Conservation (phyloP, 331 rosid species). For the Quercus phellos region DNA sequence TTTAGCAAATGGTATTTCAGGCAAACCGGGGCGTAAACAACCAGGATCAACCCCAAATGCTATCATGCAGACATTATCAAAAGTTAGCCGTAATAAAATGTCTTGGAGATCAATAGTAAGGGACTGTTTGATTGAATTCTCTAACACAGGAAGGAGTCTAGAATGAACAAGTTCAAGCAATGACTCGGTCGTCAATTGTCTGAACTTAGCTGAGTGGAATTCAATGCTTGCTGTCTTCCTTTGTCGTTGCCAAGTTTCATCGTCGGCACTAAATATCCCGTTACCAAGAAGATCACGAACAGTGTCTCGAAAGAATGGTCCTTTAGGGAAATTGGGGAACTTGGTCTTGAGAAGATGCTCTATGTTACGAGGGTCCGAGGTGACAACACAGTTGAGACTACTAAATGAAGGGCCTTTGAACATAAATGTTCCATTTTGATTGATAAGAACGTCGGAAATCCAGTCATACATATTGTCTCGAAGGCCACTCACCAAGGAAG, state of each 20-base stretch:
- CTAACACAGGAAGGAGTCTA: slow-evolving; percentile 56
- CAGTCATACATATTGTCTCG: slow-evolving; percentile 59
- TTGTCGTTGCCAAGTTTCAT: slow-evolving; percentile 72
- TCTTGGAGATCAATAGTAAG: slow-evolving; percentile 67
- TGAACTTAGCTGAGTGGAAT: slow-evolving; percentile 70
- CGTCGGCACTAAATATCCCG: slow-evolving; percentile 75
- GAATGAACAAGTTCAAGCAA: slow-evolving; percentile 61
- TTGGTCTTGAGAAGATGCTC: slow-evolving; percentile 79
- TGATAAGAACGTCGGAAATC: slow-evolving; percentile 39
- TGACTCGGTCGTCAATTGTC: slow-evolving; percentile 54
- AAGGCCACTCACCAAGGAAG: slow-evolving; percentile 48
- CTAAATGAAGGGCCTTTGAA: slow-evolving; percentile 71
- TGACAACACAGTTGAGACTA: slow-evolving; percentile 60
- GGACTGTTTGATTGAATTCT: slow-evolving; percentile 25
- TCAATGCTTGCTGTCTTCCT: slow-evolving; percentile 85
- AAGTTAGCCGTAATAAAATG: slow-evolving; percentile 66
- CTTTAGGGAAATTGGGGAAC: slow-evolving; percentile 69
- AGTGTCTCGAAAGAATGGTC: slow-evolving; percentile 59
- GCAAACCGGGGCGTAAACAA: slow-evolving; percentile 47
- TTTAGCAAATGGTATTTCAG: slow-evolving; percentile 63
- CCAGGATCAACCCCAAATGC: slow-evolving; percentile 94
- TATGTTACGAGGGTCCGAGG: slow-evolving; percentile 74
- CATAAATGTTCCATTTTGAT: slow-evolving; percentile 54
- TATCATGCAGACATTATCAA: slow-evolving; percentile 83
- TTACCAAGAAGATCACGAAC: slow-evolving; percentile 70